Evolutionary conservation across 1,284 basidiomycete species (phyloP), one percentile per base, ranked within the genome.

Genomic region (Microbotryomycetes sp.): DNA sequence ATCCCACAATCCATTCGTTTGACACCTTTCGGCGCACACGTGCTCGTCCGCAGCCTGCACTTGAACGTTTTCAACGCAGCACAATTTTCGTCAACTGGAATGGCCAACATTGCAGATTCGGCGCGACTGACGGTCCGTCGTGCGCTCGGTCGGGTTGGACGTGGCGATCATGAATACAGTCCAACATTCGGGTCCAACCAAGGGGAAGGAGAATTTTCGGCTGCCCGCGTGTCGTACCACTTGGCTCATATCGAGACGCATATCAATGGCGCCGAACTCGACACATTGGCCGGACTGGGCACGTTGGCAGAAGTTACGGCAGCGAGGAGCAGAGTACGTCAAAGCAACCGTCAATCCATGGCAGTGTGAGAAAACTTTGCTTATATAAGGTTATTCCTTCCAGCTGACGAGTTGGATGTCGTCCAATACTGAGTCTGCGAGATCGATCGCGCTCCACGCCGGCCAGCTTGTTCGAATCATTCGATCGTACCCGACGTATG

Each of bases 231-330:
- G 1, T 48, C 54, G 11, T 61, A 61, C 26, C 59, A 61, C 29
- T 30, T 61, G 16, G 54, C 54, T 16, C 59, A 61, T 15, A 28
- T 61, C 16, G 23, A 54, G 45, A 56, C 54, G 28, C 45, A 56
- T 30, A 16, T 61, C 23, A 9, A 29, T 13, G 27, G 55, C 11
- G 59, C 52, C 5, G 50, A 56, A 26, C 51, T 61, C 30, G 59
- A 61, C 50, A 21, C 30, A 7, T 45, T 61, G 18, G 59, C 54
- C n/a, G 54, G 54, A n/a, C 18, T 41, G 6, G 45, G 54, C 23
- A 46, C 54, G 18, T 23, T 45, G 4, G 18, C 26, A 13, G 27
- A 56, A 28, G 45, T 28, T 7, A 27, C 23, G 13, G 18, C 45
- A 28, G 45, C 54, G 5, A 23, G 13, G 23, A n/a, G 23, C 7